Percentiles rank a stretch among this genome's conserved stretches.
Evolutionary conservation across 805 yeast genomes (phyloP).

Genomic region (Cyberlindnera suaveolens): DNA sequence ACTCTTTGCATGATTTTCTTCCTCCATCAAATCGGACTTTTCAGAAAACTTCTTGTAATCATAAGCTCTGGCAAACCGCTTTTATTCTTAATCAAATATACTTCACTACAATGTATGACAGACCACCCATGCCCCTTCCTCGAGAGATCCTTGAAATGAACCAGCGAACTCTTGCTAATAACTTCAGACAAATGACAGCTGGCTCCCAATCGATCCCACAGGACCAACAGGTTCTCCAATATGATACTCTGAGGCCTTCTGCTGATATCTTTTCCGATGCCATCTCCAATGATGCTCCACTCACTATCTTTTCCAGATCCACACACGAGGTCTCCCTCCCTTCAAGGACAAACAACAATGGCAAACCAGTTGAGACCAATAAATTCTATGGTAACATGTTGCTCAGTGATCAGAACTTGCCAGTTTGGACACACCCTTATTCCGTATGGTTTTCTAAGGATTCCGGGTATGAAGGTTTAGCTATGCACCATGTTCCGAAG

Average conservation of each 20-base stretch:
- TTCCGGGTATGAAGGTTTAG: conserved; percentile 47
- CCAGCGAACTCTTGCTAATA: neutral
- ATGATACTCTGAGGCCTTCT: neutral
- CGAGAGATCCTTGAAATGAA: neutral
- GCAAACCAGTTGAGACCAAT: conserved; percentile 59
- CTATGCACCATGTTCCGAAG: conserved; percentile 55
- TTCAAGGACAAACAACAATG: conserved; percentile 15
- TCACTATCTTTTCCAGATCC: conserved; percentile 30
- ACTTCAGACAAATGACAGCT: neutral
- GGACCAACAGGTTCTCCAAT: conserved; percentile 2
- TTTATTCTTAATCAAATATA: too few relatives aligned
- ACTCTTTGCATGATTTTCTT: too few relatives aligned
- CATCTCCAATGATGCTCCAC: conserved; percentile 39
- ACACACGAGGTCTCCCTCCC: conserved; percentile 26
- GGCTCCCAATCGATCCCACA: neutral
- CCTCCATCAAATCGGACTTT: too few relatives aligned
- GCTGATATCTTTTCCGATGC: conserved; percentile 35
- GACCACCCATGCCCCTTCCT: conserved; percentile 28
- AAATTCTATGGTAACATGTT: conserved; percentile 73
- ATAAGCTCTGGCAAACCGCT: too few relatives aligned
- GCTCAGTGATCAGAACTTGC: conserved; percentile 57
- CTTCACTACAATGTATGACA: conserved; percentile 18
- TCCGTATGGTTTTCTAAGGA: conserved; percentile 61
- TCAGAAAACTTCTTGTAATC: too few relatives aligned
- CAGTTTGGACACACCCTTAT: conserved; percentile 81